Conservation (phyloP, 176 grass and related monocot species). For the Carex cristatella region DNA sequence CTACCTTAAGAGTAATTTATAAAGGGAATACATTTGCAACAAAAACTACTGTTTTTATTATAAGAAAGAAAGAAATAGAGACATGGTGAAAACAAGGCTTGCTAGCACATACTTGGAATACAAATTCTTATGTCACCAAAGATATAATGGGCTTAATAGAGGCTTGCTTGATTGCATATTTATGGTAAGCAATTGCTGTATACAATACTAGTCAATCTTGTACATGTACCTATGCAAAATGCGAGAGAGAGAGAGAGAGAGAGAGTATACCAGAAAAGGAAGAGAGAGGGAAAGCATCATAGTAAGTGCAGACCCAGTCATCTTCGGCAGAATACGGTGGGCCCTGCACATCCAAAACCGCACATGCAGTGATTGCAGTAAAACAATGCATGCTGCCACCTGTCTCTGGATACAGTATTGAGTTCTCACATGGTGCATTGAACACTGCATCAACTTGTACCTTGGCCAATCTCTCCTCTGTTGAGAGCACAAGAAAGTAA, state of each 20-base stretch:
- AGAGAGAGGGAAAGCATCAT: constrained; percentile 11
- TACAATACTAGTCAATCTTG: not conserved
- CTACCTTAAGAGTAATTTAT: not conserved
- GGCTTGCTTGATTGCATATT: not conserved
- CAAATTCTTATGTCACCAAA: not conserved
- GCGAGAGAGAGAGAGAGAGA: not conserved
- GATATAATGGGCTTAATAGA: not conserved
- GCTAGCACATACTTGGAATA: not conserved
- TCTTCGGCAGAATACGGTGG: constrained; percentile 37
- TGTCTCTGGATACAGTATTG: constrained; percentile 53
- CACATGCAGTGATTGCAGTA: constrained; percentile 40
- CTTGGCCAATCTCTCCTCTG: constrained; percentile 48
- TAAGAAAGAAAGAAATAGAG: not conserved
- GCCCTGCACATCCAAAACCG: constrained; percentile 54
- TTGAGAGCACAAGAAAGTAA: not conserved
- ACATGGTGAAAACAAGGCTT: not conserved
- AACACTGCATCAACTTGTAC: constrained; percentile 34
- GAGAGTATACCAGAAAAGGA: constrained; percentile 32
- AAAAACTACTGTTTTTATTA: not conserved
- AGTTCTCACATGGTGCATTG: constrained; percentile 27
- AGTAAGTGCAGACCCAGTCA: constrained; percentile 62
- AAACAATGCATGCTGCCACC: constrained; percentile 67
- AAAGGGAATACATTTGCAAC: not conserved
- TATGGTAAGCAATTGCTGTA: not conserved
- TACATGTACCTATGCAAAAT: not conserved